Conservation (phyloP, 345 rosid genomes). For the Aquilaria malaccensis region DNA sequence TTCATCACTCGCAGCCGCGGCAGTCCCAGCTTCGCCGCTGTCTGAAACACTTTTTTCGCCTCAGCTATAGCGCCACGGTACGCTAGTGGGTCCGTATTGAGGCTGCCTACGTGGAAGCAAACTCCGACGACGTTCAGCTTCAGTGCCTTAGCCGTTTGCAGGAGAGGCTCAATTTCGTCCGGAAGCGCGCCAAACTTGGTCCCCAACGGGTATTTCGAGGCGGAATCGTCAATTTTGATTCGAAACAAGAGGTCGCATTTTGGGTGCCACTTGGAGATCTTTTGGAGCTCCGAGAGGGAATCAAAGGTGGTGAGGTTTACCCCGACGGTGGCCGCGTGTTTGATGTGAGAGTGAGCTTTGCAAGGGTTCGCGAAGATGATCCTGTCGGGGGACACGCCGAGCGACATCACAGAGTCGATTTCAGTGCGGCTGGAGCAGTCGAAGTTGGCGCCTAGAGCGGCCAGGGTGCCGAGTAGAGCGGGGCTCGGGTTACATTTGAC, state of each 20-base stretch:
- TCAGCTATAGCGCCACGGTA: conserved; percentile 19
- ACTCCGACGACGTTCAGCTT: conserved; percentile 16
- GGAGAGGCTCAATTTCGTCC: conserved; percentile 19
- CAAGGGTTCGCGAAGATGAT: conserved; percentile 30
- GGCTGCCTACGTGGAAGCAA: conserved; percentile 27
- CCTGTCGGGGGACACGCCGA: conserved; percentile 14
- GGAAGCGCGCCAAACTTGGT: conserved; percentile 17
- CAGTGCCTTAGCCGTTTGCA: conserved; percentile 16
- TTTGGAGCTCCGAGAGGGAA: conserved; percentile 22
- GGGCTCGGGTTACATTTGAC: conserved; percentile 26
- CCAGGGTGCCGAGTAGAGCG: conserved; percentile 17
- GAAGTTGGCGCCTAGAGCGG: conserved; percentile 20
- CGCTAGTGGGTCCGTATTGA: conserved; percentile 6
- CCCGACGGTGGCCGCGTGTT: conserved; percentile 25
- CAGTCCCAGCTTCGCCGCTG: conserved; percentile 18
- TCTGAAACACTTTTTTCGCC: conserved; percentile 20
- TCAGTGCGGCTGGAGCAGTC: conserved; percentile 27
- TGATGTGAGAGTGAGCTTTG: conserved; percentile 25
- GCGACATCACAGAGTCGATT: conserved; percentile 18
- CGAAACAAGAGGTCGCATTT: conserved; percentile 20
- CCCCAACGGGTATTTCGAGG: conserved; percentile 14
- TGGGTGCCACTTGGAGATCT: conserved; percentile 26
- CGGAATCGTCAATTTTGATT: conserved; percentile 13
- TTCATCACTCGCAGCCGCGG: conserved; percentile 17
- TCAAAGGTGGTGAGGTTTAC: conserved; percentile 30